Conservation (phyloP, 805 yeast genomes). For the Kuraishia capsulata region DNA sequence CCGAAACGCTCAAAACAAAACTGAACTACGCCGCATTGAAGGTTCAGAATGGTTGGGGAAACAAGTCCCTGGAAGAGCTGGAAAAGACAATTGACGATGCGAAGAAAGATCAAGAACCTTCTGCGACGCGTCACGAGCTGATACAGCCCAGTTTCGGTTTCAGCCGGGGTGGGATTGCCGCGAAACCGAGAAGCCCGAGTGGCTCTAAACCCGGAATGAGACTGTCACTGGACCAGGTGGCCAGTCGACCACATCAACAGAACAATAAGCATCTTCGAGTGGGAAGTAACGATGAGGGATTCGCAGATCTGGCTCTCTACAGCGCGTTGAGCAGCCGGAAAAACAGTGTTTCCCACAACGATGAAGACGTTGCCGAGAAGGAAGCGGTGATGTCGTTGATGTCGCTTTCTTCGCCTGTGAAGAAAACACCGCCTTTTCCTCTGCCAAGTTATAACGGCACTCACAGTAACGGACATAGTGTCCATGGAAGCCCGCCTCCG, state of each 20-base stretch:
- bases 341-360: background rate
- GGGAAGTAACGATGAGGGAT: background rate
- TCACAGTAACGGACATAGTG: too few relatives aligned
- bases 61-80: constrained; percentile 18
- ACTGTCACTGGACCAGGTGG: background rate
- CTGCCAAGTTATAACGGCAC: too few relatives aligned
- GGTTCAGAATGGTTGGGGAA: constrained; percentile 26
- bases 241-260: background rate
- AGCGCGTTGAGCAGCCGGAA: background rate
- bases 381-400: constrained; percentile 49
- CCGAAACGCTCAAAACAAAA: constrained; percentile 24
- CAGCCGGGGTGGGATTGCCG: background rate
- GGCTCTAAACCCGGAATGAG: background rate
- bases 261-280: too few relatives aligned
- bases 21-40: constrained; percentile 26
- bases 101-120: too few relatives aligned
- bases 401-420: constrained; percentile 43
- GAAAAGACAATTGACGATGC: constrained; percentile 13
- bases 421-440: constrained; percentile 16
- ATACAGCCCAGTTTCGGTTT: too few relatives aligned
- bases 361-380: constrained; percentile 29
- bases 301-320: background rate
- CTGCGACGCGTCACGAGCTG: too few relatives aligned
- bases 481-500: too few relatives aligned
- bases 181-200: background rate